phyloP scores from a whole-genome alignment of 75 land plant species.

The Pinus tabuliformis region DNA sequence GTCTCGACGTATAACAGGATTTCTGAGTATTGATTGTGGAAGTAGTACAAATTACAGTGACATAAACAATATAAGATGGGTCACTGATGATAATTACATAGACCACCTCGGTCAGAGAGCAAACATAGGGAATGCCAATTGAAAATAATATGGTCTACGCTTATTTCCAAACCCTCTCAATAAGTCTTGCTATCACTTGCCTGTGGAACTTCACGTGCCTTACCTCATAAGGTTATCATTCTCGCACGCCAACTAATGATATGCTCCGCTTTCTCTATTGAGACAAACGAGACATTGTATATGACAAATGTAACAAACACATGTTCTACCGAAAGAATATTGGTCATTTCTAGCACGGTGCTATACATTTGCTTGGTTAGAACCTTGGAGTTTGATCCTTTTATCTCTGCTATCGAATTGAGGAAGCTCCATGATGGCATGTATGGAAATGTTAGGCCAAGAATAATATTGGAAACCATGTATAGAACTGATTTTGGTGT shows the following conservation, averaged over 20 bases:
- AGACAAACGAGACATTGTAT: neutral
- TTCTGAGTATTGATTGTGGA: too few species aligned
- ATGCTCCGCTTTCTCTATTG: neutral
- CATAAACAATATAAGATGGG: too few species aligned
- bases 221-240: neutral
- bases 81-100: too few species aligned
- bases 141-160: neutral
- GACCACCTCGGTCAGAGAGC: too few species aligned
- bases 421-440: neutral
- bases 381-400: neutral
- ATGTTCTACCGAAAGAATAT: neutral
- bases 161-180: neutral
- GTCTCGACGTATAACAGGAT: neutral
- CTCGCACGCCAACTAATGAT: neutral
- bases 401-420: slow-evolving; percentile 2
- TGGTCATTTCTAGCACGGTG: neutral
- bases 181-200: neutral
- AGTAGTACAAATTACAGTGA: too few species aligned
- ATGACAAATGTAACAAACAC: neutral
- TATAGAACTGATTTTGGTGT: neutral
- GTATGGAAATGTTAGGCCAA: neutral
- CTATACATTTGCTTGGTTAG: neutral
- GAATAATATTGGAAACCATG: neutral
- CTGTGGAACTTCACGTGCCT: neutral
- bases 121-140: too few species aligned